phyloP scores from a whole-genome alignment of 2,329 filamentous ascomycete species.

The Cordyceps militaris region DNA sequence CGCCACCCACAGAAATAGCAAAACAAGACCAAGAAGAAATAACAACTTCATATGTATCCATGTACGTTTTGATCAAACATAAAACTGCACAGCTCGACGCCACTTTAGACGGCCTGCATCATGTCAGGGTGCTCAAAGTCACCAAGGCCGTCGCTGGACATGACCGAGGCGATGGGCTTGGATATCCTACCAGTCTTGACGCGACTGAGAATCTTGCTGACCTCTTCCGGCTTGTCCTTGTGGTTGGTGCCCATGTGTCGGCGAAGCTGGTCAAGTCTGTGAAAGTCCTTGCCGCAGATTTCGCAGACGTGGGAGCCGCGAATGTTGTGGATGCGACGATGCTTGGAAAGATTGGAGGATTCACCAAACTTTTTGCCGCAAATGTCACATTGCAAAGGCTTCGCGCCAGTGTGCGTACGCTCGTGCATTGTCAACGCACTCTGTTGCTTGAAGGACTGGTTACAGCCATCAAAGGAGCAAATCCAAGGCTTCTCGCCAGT shows the following conservation, averaged over 20 bases:
- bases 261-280: conserved; percentile 53
- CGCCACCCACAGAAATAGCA: neutral
- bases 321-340: conserved; percentile 53
- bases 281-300: conserved; percentile 50
- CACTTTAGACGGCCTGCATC: neutral
- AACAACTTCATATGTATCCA: neutral
- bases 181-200: conserved; percentile 13
- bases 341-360: conserved; percentile 60
- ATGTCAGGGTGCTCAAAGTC: conserved; percentile 3
- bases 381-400: conserved; percentile 51
- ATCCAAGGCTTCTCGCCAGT: conserved; percentile 57
- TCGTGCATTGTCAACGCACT: conserved; percentile 63
- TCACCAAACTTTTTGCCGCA: conserved; percentile 56
- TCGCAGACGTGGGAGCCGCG: conserved; percentile 45
- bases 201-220: conserved; percentile 12
- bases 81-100: neutral
- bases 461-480: conserved; percentile 44
- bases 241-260: conserved; percentile 40
- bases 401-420: conserved; percentile 58
- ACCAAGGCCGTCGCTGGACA: neutral
- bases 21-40: neutral
- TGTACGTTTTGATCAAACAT: neutral
- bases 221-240: conserved; percentile 22
- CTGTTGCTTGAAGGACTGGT: conserved; percentile 58
- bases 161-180: neutral